Conservation (phyloP, 306 rosid genomes). For the Malus sylvestris region DNA sequence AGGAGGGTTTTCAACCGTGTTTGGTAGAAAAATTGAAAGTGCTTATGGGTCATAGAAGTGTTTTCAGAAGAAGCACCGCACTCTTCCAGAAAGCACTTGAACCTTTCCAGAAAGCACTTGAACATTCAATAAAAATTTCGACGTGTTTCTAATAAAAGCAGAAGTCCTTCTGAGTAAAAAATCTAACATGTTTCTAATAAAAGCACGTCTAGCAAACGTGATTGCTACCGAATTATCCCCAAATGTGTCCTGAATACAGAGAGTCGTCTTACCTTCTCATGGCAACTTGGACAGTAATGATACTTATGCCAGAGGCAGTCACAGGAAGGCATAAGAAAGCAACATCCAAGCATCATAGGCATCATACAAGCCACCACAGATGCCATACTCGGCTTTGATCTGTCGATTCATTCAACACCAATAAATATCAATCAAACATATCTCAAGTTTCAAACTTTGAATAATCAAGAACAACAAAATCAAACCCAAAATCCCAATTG, state of each 20-base stretch:
- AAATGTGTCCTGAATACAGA: not conserved
- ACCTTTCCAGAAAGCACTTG: too few relatives aligned
- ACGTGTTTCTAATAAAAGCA: too few relatives aligned
- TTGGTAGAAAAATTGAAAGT: not conserved
- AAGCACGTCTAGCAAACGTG: not conserved
- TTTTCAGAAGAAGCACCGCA: not conserved
- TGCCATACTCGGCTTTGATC: slow-evolving; percentile 77
- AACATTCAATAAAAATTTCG: too few relatives aligned
- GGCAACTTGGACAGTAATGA: slow-evolving; percentile 78
- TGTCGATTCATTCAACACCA: slow-evolving; percentile 11
- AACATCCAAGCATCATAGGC: slow-evolving; percentile 76
- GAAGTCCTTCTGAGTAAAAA: too few relatives aligned
- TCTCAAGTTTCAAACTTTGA: not conserved
- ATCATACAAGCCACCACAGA: slow-evolving; percentile 76
- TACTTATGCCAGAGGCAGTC: slow-evolving; percentile 95
- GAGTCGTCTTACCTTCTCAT: slow-evolving; percentile 45
- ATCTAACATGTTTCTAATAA: too few relatives aligned
- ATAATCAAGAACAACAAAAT: not conserved
- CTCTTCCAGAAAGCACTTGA: not conserved
- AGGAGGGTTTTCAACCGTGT: not conserved
- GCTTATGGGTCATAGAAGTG: not conserved
- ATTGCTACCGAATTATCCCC: not conserved
- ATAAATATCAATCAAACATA: not conserved
- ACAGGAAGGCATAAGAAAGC: slow-evolving; percentile 81
- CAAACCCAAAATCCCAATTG: not conserved